Evolutionary conservation across 306 rosid genomes (phyloP).

Genomic region (Potentilla sterilis): DNA sequence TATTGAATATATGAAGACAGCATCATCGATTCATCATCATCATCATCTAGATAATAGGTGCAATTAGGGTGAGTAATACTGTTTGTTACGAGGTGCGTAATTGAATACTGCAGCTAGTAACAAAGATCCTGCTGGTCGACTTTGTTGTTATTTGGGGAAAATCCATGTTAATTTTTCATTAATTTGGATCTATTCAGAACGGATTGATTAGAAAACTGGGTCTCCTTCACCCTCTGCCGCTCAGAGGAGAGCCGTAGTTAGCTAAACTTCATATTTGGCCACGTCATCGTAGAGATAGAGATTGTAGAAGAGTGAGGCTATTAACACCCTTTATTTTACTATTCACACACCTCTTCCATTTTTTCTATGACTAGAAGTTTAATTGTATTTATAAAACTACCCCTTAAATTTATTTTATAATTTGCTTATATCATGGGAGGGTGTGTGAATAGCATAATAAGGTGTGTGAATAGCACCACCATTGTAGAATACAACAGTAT

Average conservation of each 20-base stretch:
- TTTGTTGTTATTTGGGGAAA: background rate
- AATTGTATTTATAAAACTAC: no score
- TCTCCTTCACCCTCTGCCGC: background rate
- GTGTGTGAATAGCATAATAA: no score
- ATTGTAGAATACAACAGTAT: no score
- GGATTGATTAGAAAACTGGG: conserved; percentile 8
- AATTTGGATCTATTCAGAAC: background rate
- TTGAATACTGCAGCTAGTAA: background rate
- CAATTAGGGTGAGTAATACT: background rate
- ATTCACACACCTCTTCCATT: no score
- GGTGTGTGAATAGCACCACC: no score
- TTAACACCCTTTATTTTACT: no score
- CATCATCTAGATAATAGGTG: background rate
- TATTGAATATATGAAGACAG: background rate
- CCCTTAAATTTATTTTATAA: no score
- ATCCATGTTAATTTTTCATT: background rate
- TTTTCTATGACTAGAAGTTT: no score
- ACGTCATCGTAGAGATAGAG: background rate
- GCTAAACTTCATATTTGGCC: background rate
- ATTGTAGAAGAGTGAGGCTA: no score
- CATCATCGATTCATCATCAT: background rate
- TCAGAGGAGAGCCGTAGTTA: background rate
- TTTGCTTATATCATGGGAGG: no score
- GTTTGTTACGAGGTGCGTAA: background rate
- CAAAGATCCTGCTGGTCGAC: background rate